Conservation (phyloP, 2,329 filamentous ascomycete species). For the Dothideomycetidae sp. region DNA sequence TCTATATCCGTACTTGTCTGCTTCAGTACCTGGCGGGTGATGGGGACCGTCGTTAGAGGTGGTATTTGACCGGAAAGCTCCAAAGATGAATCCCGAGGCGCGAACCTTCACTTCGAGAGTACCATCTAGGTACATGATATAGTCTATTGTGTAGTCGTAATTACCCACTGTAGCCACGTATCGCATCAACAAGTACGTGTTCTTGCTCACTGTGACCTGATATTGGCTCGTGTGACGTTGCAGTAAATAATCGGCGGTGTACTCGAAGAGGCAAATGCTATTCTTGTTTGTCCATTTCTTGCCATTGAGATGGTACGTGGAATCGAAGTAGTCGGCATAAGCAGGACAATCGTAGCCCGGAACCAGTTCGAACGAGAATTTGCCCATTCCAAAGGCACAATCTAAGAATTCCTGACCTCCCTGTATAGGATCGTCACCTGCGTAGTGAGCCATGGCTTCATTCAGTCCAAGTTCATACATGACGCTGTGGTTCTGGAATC, state of each 20-base stretch:
- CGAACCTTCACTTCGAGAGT: slow-evolving; percentile 38
- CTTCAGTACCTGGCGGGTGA: slow-evolving; percentile 18
- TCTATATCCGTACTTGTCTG: slow-evolving; percentile 25
- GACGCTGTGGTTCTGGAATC: slow-evolving; percentile 36
- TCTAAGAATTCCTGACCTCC: slow-evolving; percentile 22
- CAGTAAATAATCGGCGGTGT: slow-evolving; percentile 35
- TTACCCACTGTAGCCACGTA: slow-evolving; percentile 39
- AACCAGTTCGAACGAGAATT: slow-evolving; percentile 33
- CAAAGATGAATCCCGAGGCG: slow-evolving; percentile 42
- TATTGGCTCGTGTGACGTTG: slow-evolving; percentile 32
- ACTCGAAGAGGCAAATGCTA: slow-evolving; percentile 44
- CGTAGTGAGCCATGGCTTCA: slow-evolving; percentile 40
- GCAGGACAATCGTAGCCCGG: slow-evolving; percentile 41
- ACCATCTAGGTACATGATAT: slow-evolving; percentile 40
- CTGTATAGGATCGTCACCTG: slow-evolving; percentile 34
- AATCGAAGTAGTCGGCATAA: slow-evolving; percentile 38
- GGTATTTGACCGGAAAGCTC: slow-evolving; percentile 32
- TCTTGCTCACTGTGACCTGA: slow-evolving; percentile 34
- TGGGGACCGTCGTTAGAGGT: slow-evolving; percentile 19
- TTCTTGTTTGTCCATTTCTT: slow-evolving; percentile 32
- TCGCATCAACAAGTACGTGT: slow-evolving; percentile 30
- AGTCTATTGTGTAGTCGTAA: slow-evolving; percentile 41
- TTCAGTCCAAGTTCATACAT: slow-evolving; percentile 41
- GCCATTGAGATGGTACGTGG: slow-evolving; percentile 29
- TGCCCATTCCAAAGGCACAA: slow-evolving; percentile 28